Base-by-base conservation (phyloP, 768 basidiomycete genomes). In the Suillus brevipes region DNA sequence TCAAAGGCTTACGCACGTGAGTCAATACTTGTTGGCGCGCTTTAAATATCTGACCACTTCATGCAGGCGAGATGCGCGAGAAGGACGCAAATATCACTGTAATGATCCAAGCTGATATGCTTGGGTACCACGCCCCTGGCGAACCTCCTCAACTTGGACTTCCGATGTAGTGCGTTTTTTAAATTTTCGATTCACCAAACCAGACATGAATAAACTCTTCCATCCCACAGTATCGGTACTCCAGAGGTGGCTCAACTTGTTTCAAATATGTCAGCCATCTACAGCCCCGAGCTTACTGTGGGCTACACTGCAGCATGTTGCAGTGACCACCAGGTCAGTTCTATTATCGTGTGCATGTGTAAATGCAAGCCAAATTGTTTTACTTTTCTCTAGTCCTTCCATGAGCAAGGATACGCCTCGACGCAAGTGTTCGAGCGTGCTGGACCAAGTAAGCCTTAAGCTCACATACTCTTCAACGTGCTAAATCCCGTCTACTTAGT, bases 81-180 rank as follows among this genome's bases (percentile, higher is more conserved):
- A 75, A 75, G 23, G 80, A 84, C 64, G 88, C 87, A 31, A 89
- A 93, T 68, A 78, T 97, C 55, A 86, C 90, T 1, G 72, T 97
- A 40, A 92, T 96, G 85, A 82, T 96, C 58, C 95, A 97, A 75
- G 92, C 92, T 0, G 95, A 97, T 71, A 97, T 97, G 95, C 83
- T 92, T 49, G 95, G 87, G 0, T 97, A 95, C 74, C 92, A 88
- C 66, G 87, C 80, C 23, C 85, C 87, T 0, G 84, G 84, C 34
- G 95, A 97, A 78, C 92, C 92, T 14, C 75, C 84, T 2, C 95
- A 97, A 73, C 84, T 97, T 10, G 94, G 91, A 20, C 83, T 95
- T 40, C 94, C 95, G 10, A 83, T 84, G 28, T 66, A 70, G 92
- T 94, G 60, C 60, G 86, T 80, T 34, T 20, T 18, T 57, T 28